Evolutionary conservation across 441 rosid species (phyloP).

Genomic region (Daphne laureola): DNA sequence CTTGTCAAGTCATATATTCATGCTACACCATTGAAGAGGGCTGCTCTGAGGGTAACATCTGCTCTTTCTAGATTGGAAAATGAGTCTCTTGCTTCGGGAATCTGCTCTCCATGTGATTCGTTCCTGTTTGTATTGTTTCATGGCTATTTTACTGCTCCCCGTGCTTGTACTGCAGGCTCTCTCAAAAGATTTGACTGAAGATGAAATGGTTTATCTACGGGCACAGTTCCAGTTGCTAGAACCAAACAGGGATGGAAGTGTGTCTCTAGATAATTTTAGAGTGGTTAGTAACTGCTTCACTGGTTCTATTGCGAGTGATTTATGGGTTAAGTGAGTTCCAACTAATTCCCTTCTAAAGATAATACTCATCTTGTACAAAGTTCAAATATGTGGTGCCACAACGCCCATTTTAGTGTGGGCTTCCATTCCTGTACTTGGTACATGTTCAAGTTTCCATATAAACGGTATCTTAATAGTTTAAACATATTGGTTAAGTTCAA

Average conservation of each 20-base stretch:
- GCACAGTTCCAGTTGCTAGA: constrained; percentile 69
- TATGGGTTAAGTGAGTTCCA: too few species aligned
- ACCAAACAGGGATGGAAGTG: constrained; percentile 71
- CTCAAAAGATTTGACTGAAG: constrained; percentile 74
- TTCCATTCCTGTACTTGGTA: too few species aligned
- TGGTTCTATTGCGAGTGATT: constrained; percentile 1
- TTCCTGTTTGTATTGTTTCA: background rate
- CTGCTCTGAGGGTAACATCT: constrained; percentile 65
- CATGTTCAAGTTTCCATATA: too few species aligned
- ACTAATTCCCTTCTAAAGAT: too few species aligned
- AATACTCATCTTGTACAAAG: background rate
- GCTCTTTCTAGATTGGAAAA: background rate
- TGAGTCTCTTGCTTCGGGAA: too few species aligned
- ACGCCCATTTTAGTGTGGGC: too few species aligned
- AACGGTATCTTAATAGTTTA: too few species aligned
- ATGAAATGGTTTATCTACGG: constrained; percentile 74
- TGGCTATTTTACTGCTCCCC: too few species aligned
- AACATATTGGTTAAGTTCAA: too few species aligned
- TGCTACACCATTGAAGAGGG: constrained; percentile 74
- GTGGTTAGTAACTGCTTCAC: constrained; percentile 34
- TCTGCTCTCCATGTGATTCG: background rate
- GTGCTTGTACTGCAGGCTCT: constrained; percentile 45
- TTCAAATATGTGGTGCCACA: too few species aligned
- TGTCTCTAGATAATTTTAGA: constrained; percentile 72
- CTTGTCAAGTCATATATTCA: constrained; percentile 67